phyloP scores from a whole-genome alignment of 2,329 filamentous ascomycete species.

The Lecanicillium sp. region DNA sequence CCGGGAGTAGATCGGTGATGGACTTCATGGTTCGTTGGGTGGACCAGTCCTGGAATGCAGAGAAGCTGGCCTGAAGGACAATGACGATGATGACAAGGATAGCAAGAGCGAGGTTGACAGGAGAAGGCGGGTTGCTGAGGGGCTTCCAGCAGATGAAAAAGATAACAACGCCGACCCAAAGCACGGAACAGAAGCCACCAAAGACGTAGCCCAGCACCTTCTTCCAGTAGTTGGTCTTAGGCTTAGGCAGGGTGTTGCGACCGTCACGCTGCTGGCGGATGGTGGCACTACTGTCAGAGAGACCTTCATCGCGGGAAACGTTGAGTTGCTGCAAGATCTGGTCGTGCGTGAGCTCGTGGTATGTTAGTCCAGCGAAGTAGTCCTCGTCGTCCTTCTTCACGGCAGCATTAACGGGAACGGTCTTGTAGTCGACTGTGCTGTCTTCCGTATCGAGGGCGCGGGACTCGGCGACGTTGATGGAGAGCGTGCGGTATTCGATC shows the following conservation, averaged over 20 bases:
- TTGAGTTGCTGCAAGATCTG: slow-evolving; percentile 36
- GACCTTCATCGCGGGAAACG: slow-evolving; percentile 27
- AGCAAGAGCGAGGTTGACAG: slow-evolving; percentile 39
- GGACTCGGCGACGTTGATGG: slow-evolving; percentile 34
- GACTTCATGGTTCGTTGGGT: slow-evolving; percentile 41
- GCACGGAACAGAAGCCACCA: slow-evolving; percentile 41
- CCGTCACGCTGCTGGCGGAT: slow-evolving; percentile 34
- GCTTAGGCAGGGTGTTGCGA: slow-evolving; percentile 34
- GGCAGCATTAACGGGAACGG: neutral
- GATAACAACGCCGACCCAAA: slow-evolving; percentile 41
- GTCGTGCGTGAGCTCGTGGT: slow-evolving; percentile 29
- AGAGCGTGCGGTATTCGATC: slow-evolving; percentile 36
- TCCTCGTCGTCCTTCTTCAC: slow-evolving; percentile 29
- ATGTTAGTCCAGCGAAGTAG: slow-evolving; percentile 37
- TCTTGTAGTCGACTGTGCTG: slow-evolving; percentile 19
- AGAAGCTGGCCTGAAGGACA: slow-evolving; percentile 39
- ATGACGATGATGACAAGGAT: slow-evolving; percentile 43
- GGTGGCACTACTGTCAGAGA: slow-evolving; percentile 29
- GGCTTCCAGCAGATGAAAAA: slow-evolving; percentile 44
- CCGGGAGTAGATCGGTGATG: slow-evolving; percentile 39
- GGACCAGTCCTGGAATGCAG: slow-evolving; percentile 43
- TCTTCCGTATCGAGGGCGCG: slow-evolving; percentile 23
- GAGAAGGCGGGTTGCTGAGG: slow-evolving; percentile 37
- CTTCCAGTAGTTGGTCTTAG: slow-evolving; percentile 37
- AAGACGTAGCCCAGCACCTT: slow-evolving; percentile 38